A percentile compares a stretch with the other conserved stretches of the same genome.
phyloP scores from a whole-genome alignment of 768 basidiomycete species.

The Tricholoma sp. region DNA sequence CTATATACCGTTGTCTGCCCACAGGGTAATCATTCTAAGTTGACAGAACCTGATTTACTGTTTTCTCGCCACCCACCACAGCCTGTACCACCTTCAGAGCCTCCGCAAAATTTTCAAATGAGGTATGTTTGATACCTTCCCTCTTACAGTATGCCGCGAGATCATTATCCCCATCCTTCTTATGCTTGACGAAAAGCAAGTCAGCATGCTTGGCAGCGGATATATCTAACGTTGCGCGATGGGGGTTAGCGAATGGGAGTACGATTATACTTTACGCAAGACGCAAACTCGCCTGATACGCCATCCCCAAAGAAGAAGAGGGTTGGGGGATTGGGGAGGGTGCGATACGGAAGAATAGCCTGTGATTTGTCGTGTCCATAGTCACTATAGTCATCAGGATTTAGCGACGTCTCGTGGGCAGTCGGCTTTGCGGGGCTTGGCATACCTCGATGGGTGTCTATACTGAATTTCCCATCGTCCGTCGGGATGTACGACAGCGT shows the following conservation, averaged over 20 bases:
- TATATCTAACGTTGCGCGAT: slow-evolving; percentile 50
- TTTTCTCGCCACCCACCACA: slow-evolving; percentile 69
- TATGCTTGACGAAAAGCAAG: slow-evolving; percentile 89
- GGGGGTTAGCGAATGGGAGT: background rate
- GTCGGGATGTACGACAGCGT: slow-evolving; percentile 59
- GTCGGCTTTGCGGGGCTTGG: slow-evolving; percentile 5
- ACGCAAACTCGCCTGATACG: slow-evolving; percentile 66
- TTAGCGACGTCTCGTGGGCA: background rate
- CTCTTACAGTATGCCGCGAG: slow-evolving; percentile 76
- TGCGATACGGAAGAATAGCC: slow-evolving; percentile 88
- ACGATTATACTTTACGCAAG: background rate
- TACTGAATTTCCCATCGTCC: slow-evolving; percentile 80
- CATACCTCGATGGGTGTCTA: slow-evolving; percentile 83
- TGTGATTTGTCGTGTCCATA: slow-evolving; percentile 97
- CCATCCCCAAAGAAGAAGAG: slow-evolving; percentile 99
- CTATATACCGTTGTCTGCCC: no score
- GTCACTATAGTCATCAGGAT: slow-evolving; percentile 40
- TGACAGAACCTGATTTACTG: slow-evolving; percentile 42
- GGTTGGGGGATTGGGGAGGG: slow-evolving; percentile 62
- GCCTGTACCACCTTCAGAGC: slow-evolving; percentile 56
- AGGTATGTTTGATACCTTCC: slow-evolving; percentile 72
- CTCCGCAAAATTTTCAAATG: slow-evolving; percentile 67
- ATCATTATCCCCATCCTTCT: slow-evolving; percentile 76
- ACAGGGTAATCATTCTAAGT: background rate
- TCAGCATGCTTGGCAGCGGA: slow-evolving; percentile 92